Conservation (phyloP, 441 rosid genomes). For the Gossypium davidsonii region DNA sequence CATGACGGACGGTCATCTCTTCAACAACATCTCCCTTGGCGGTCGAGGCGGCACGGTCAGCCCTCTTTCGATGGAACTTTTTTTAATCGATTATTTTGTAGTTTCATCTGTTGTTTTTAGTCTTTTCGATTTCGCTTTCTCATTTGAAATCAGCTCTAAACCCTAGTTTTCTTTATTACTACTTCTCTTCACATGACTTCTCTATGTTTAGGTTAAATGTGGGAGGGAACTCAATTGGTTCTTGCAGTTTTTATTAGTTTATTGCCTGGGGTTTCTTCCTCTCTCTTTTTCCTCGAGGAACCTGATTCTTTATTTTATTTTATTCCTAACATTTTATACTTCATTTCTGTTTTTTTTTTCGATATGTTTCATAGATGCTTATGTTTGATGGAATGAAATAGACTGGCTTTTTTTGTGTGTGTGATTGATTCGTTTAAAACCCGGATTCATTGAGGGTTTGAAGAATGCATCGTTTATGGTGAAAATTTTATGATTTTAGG, state of each 20-base stretch:
- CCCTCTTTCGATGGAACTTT: not conserved
- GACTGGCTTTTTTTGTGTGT: not conserved
- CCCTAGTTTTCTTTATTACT: not conserved
- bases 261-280: not conserved
- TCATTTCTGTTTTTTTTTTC: not conserved
- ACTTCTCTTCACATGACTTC: not conserved
- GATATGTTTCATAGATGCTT: no score
- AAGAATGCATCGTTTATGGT: not conserved
- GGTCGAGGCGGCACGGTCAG: constrained; percentile 5
- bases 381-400: not conserved
- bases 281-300: not conserved
- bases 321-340: not conserved
- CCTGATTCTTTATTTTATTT: not conserved
- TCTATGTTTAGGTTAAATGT: not conserved
- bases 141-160: not conserved
- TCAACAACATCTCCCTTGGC: constrained; percentile 5
- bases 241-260: not conserved
- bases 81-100: not conserved
- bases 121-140: not conserved
- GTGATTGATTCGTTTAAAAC: not conserved
- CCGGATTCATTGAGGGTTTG: not conserved
- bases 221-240: not conserved
- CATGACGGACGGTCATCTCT: constrained; percentile 7
- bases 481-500: not conserved
- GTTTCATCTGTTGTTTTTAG: not conserved